phyloP scores from a whole-genome alignment of 306 rosid species.

The Lathyrus oleraceus region DNA sequence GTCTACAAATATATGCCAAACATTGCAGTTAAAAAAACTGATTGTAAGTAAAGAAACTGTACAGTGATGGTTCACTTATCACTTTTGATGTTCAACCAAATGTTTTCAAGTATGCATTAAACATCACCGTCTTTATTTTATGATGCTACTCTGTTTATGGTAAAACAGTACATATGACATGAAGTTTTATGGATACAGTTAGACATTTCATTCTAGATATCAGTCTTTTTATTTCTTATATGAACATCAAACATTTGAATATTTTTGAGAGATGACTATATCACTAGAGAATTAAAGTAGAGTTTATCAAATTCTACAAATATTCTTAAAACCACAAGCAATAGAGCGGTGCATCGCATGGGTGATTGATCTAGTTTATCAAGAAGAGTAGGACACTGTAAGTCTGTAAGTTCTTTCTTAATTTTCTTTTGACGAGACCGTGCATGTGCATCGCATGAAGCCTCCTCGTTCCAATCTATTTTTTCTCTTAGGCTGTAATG shows the following conservation, averaged over 20 bases:
- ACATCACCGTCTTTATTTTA: background rate
- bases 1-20: background rate
- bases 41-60: background rate
- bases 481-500: slow-evolving; percentile 20
- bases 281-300: background rate
- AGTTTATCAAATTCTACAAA: background rate
- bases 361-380: background rate
- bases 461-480: slow-evolving; percentile 3
- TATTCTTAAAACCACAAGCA: background rate
- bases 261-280: background rate
- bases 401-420: background rate
- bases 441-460: background rate
- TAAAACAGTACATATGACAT: background rate
- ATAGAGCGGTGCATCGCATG: background rate
- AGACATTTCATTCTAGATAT: background rate
- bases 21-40: background rate
- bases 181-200: background rate
- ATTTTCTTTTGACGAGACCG: slow-evolving; percentile 12
- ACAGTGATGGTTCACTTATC: background rate
- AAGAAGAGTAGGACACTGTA: background rate
- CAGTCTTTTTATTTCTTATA: background rate
- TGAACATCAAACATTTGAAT: background rate
- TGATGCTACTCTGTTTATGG: background rate
- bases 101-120: background rate
- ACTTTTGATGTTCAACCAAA: background rate